Base-by-base conservation (phyloP, 2,329 filamentous ascomycete species). In the Xylaria sp. region DNA sequence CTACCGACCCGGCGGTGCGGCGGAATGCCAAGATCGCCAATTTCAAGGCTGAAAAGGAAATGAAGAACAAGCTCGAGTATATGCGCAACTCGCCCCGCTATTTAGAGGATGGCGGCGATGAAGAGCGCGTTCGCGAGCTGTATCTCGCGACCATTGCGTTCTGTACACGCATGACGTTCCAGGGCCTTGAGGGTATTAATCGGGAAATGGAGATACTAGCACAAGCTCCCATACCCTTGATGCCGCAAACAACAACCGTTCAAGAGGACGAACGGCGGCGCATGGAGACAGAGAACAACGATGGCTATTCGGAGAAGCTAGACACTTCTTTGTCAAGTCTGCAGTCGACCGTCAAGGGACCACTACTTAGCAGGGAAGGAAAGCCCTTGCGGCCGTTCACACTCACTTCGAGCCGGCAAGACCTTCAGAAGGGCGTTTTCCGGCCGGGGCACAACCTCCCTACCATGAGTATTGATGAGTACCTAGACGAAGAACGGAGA, bases 381-480 rank as follows among this genome's bases (percentile, higher is more conserved):
- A 94, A 91, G 69, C 94, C 94, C 13, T 78, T 97, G 63, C 86
- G 92, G 64, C 93, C 93, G 0, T 97, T 99, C 67, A 97, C 92
- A 1, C 79, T 99, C 19, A 79, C 95, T 4, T 87, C 88, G 54
- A 88, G 81, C 61, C 83, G 94, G 37, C 85, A 91, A 57, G 87
- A 91, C 57, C 73, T 96, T 54, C 84, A 87, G 56, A 80, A 87
- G 54, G 89, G 89, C 2, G 93, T 99, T 0, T 99, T 99, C 73
- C 83, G 90, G 50, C 85, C 91, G 0, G 91, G 94, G 7, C 94
- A 99, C 71, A 97, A 91, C 73, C 76, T 99, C 54, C 94, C 94
- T 1, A 97, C 94, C 2, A 97, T 99, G 94, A 90, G 86, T 1
- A 97, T 99, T 57, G 94, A 99, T 64, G 94, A 99, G 75, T 99